Base-by-base conservation (phyloP, 352 stramenopile species). In the Phytophthora agathidicida region DNA sequence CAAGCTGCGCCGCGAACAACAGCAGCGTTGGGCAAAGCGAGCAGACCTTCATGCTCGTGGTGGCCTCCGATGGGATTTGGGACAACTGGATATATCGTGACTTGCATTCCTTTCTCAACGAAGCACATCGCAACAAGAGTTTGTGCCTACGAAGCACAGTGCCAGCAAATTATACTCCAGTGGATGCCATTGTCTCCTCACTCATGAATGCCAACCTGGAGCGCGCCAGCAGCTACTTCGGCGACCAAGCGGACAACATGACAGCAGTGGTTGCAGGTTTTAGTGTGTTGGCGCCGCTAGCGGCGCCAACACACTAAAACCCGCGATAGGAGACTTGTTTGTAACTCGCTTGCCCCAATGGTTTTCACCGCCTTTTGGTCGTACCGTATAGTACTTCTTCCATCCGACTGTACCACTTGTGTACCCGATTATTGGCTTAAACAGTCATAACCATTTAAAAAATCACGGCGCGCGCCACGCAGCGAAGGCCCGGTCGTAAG, bases 61-160 rank as follows among this genome's bases (percentile, higher is more conserved):
- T 93, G 14, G 88, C 83, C 1, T 91, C 83, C 1, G 89, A 97
- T 63, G 89, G 88, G 11, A 61, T 97, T 16, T 97, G 88, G 89
- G 89, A 97, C 67, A 94, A 93, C 63, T 97, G 89, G 88, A 80
- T 89, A 52, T 95, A 92, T 62, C 66, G 77, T 26, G 85, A 96
- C 23, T 54, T 96, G 10, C 60, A 79, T 14, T 45, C 50, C 7
- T 89, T 91, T 20, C 63, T 88, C 27, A 44, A 69, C 23, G 44
- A 64, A 17, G 36, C 55, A 6, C 36, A 36, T 6, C 36, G 42
- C 23, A 43, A 46, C 33, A 50, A 61, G 24, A 39, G 11, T 27
- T 2, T 60, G 28, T 26, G 44, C 13, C 20, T 49, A 48, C 24
- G 54, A 38, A 59, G 43, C n/a, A 8, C 27, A 45, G n/a, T 45